Conservation (phyloP, 2,329 filamentous ascomycete species). For the Penicillium sp. region DNA sequence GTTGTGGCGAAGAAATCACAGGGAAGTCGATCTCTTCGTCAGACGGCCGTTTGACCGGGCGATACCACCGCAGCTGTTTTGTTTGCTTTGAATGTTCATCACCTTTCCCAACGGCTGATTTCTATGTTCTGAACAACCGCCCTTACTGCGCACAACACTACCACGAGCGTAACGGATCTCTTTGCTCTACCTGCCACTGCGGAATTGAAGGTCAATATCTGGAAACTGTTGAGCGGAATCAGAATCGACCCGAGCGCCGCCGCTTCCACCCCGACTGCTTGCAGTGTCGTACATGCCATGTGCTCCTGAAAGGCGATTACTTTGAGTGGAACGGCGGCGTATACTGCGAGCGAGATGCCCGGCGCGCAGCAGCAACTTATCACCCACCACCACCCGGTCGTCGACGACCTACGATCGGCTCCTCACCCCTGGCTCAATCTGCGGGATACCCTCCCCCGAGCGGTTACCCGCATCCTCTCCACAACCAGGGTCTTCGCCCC, state of each 20-base stretch:
- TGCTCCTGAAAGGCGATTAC: constrained; percentile 77
- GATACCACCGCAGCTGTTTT: constrained; percentile 94
- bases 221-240: constrained; percentile 64
- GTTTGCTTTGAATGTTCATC: constrained; percentile 80
- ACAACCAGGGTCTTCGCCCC: constrained; percentile 18
- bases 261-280: constrained; percentile 91
- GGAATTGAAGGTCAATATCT: constrained; percentile 95
- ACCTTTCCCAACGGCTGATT: constrained; percentile 82
- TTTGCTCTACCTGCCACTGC: constrained; percentile 74
- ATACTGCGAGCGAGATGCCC: constrained; percentile 86
- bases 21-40: constrained; percentile 94
- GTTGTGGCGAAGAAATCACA: constrained; percentile 73
- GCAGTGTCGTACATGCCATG: constrained; percentile 71
- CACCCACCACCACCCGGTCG: constrained; percentile 32
- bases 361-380: constrained; percentile 47
- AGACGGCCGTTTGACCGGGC: constrained; percentile 85
- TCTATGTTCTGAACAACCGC: constrained; percentile 84
- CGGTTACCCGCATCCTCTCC: constrained; percentile 22
- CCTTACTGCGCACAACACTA: constrained; percentile 94
- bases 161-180: constrained; percentile 82
- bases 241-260: constrained; percentile 43
- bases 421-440: constrained; percentile 35
- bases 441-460: constrained; percentile 30
- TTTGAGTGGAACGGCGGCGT: constrained; percentile 79
- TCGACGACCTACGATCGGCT: constrained; percentile 34